Base-by-base conservation (phyloP, 768 basidiomycete genomes). In the Phylloporus sp. region DNA sequence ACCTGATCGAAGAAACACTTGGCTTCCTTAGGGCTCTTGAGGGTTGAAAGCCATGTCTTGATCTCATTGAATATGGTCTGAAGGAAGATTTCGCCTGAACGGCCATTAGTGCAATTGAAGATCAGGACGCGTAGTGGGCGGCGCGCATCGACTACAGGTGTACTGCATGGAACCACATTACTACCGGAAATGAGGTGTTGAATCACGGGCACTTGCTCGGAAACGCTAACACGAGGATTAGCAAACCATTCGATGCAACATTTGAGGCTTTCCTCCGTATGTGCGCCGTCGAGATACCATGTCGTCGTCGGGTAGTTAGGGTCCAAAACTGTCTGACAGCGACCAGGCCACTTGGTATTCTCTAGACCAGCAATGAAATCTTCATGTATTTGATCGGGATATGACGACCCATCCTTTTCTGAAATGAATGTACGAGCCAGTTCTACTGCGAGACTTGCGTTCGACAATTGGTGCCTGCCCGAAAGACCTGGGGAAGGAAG, bases 261-360 rank as follows among this genome's bases (percentile, higher is more conserved):
- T 35, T 78, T 75, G 23, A 99, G 72, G 59, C 92, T 96, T 62
- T 98, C 96, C 11, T 78, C 68, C 0, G 96, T 99, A 64, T 99
- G 96, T 10, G 96, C 94, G 1, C 96, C 96, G 61, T 98, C 96
- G 11, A 99, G 70, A 65, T 83, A 90, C 96, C 96, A 98, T 3
- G 79, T 86, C 7, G 78, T 73, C 14, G 65, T 58, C 2, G 66
- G 40, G 31, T 77, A 61, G 14, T 54, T 60, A 1, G 82, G 82
- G 59, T 94, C 92, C 9, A 46, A 38, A 11, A 95, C 79, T 9
- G 77, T 78, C 68, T 99, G 96, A 63, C 96, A 99, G 36, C 96
- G 80, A 11, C 95, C 96, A 9, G 96, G 94, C 95, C 96, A 99
- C 49, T 72, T 79, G 4, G 92, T 76, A 17, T 73, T 67, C 56